phyloP scores from a whole-genome alignment of 139 green algal genomes.

The Chlamydomonas sphaeroides region DNA sequence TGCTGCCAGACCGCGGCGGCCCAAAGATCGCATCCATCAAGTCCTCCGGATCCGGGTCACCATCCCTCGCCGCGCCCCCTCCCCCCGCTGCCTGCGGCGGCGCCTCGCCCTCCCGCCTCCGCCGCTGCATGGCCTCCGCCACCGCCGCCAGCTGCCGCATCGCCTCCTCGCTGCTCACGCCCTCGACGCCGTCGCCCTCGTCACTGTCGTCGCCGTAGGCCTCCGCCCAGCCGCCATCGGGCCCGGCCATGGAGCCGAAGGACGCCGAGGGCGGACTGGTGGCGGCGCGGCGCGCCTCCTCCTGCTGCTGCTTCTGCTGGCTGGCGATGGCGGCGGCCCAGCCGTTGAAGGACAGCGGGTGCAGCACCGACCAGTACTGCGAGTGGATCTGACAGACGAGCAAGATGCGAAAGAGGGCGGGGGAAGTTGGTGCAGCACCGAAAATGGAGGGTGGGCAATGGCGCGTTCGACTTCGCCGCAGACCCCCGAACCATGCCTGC shows the following conservation, averaged over 20 bases:
- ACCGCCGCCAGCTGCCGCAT: not conserved
- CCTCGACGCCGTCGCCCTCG: not conserved
- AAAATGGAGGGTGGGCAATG: too few relatives aligned
- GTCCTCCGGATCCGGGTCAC: constrained; percentile 4
- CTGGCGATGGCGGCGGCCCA: constrained; percentile 37
- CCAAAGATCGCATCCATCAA: constrained; percentile 20
- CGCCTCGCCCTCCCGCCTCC: not conserved
- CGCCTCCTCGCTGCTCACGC: not conserved
- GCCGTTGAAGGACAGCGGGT: constrained; percentile 44
- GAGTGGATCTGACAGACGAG: constrained; percentile 52
- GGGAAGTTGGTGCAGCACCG: too few relatives aligned
- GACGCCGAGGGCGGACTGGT: not conserved
- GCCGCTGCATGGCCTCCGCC: not conserved
- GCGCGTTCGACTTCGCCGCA: too few relatives aligned
- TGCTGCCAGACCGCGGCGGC: too few relatives aligned
- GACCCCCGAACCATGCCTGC: too few relatives aligned
- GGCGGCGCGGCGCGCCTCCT: not conserved
- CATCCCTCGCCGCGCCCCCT: too few relatives aligned
- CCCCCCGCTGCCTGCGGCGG: not conserved
- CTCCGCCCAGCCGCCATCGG: not conserved
- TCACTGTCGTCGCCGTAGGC: not conserved
- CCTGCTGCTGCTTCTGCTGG: not conserved
- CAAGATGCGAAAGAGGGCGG: too few relatives aligned
- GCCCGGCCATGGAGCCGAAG: not conserved
- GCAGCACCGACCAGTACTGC: constrained; percentile 26